These are phyloP conservation scores for Leccinum fibrillosum DNA, from an alignment of 768 basidiomycete genomes.

Conservation along the genomic window DNA sequence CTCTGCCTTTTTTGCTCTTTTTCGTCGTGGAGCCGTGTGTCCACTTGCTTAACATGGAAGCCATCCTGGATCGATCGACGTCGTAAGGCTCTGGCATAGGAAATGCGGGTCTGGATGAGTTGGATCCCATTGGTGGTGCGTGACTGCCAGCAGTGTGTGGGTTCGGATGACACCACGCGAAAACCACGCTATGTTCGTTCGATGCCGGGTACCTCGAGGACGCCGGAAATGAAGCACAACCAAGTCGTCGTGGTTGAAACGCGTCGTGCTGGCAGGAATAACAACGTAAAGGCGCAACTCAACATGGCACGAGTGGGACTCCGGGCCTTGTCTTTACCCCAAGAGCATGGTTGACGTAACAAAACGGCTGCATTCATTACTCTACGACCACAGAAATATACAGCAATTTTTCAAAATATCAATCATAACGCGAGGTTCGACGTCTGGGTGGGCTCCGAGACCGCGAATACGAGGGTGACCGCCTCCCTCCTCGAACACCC, in stretches of 20 bases:
- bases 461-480: conserved; percentile 35
- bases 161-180: neutral
- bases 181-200: conserved; percentile 3
- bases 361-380: neutral
- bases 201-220: conserved; percentile 11
- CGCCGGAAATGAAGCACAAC: conserved; percentile 1
- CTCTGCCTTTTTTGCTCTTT: conserved; percentile 19
- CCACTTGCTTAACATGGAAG: conserved; percentile 18
- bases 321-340: no score
- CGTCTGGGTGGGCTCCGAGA: conserved; percentile 44
- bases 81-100: conserved; percentile 14
- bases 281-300: neutral
- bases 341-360: neutral
- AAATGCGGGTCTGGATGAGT: conserved; percentile 21
- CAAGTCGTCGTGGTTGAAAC: neutral
- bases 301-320: neutral
- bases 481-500: conserved; percentile 41
- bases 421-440: conserved; percentile 32
- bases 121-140: conserved; percentile 22
- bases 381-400: neutral
- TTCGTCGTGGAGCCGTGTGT: conserved; percentile 9
- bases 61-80: neutral
- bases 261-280: neutral
- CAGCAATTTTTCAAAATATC: conserved; percentile 8
- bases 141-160: neutral